phyloP scores from a whole-genome alignment of 768 basidiomycete genomes.

The Lentinula edodes region DNA sequence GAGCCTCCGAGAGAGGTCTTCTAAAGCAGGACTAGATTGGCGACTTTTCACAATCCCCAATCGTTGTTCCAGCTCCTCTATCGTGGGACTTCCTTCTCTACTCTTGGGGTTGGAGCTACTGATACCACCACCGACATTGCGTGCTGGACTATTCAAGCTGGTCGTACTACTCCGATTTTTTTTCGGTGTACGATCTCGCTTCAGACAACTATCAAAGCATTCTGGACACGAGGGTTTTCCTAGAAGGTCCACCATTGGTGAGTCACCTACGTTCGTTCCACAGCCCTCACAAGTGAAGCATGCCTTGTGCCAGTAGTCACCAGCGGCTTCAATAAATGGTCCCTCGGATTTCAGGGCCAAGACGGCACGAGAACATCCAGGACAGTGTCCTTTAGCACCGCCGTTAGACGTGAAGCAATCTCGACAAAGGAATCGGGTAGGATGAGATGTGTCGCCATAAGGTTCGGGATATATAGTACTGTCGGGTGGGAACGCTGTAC shows the following conservation, averaged over 20 bases:
- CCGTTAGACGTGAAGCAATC: conserved; percentile 68
- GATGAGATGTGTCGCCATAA: conserved; percentile 16
- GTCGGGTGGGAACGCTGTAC: conserved; percentile 65
- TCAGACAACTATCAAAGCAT: conserved; percentile 76
- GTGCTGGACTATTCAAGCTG: conserved; percentile 21
- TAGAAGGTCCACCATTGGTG: conserved; percentile 78
- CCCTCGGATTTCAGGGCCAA: conserved; percentile 74
- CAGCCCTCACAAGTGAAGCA: conserved; percentile 79
- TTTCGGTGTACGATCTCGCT: conserved; percentile 45
- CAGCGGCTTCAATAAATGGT: conserved; percentile 65
- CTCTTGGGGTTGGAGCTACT: conserved; percentile 29
- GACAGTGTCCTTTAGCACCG: conserved; percentile 73
- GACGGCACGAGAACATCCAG: conserved; percentile 63
- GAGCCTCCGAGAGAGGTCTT: conserved; percentile 43
- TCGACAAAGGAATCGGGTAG: conserved; percentile 65
- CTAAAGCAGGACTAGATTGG: conserved; percentile 49
- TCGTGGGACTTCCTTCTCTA: conserved; percentile 52
- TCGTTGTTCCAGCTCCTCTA: conserved; percentile 60
- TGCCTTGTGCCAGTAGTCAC: conserved; percentile 73
- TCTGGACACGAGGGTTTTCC: conserved; percentile 75
- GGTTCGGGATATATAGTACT: conserved; percentile 85
- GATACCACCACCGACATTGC: conserved; percentile 39
- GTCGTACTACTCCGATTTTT: conserved; percentile 22
- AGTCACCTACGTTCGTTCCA: conserved; percentile 63
- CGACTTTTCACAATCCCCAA: conserved; percentile 51